Conservation (phyloP, 129 eudicot species). For the Tagetes erecta region DNA sequence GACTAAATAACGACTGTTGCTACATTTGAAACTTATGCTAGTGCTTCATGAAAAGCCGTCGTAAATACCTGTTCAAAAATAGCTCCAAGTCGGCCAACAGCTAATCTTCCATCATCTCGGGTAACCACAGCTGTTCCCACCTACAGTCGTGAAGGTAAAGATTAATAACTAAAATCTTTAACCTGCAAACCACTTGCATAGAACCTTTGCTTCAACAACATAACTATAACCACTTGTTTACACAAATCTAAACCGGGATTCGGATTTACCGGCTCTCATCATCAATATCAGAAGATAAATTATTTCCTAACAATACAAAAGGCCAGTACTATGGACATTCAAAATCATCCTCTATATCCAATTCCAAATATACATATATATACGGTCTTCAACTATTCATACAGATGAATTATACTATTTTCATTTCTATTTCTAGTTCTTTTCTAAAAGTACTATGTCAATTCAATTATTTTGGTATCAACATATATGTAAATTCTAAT, state of each 20-base stretch:
- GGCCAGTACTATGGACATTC: too few species aligned
- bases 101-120: slow-evolving; percentile 83
- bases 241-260: not conserved
- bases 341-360: slow-evolving; percentile 9
- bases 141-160: slow-evolving; percentile 29
- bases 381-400: not conserved
- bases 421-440: not conserved
- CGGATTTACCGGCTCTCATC: too few species aligned
- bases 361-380: not conserved
- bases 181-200: slow-evolving; percentile 8
- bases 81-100: slow-evolving; percentile 90
- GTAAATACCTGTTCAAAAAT: slow-evolving; percentile 73
- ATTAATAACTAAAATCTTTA: not conserved
- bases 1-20: slow-evolving; percentile 4
- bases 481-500: not conserved
- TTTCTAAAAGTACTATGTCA: not conserved
- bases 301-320: too few species aligned
- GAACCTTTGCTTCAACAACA: slow-evolving; percentile 16
- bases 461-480: not conserved
- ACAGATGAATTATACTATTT: not conserved
- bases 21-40: slow-evolving; percentile 19
- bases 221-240: slow-evolving; percentile 16
- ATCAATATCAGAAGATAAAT: too few species aligned
- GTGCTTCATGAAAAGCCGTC: not conserved
- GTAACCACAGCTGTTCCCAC: slow-evolving; percentile 97